Conservation (phyloP, 2,329 filamentous ascomycete genomes). For the Anthostomella pinea region DNA sequence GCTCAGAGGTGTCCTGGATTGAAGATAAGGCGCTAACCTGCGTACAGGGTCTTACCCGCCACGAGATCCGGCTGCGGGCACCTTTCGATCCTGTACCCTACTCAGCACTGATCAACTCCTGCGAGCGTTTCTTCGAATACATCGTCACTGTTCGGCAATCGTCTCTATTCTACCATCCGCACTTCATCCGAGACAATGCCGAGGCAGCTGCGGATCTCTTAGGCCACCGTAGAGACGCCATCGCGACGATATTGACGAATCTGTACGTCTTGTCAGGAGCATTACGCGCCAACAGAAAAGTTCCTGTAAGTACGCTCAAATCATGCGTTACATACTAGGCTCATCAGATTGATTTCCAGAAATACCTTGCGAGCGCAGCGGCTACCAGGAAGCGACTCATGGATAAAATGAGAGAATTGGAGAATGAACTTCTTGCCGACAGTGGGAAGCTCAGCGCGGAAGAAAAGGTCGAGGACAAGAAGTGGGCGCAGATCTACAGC, state of each 20-base stretch:
- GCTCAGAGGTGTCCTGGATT: neutral
- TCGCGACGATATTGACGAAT: constrained; percentile 56
- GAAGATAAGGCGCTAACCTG: constrained; percentile 6
- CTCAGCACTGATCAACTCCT: constrained; percentile 52
- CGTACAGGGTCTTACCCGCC: constrained; percentile 47
- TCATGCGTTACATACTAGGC: neutral
- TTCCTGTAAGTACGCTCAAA: constrained; percentile 41
- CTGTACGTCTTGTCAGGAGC: constrained; percentile 57
- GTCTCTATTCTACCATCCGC: constrained; percentile 55
- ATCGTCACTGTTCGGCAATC: constrained; percentile 57
- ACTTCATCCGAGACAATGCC: constrained; percentile 48
- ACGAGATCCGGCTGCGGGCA: constrained; percentile 56
- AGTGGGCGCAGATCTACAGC: constrained; percentile 57
- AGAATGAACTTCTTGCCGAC: constrained; percentile 35
- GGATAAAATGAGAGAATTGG: constrained; percentile 47
- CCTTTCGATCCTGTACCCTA: constrained; percentile 57
- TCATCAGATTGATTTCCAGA: constrained; percentile 24
- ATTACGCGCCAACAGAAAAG: constrained; percentile 46
- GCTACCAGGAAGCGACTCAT: constrained; percentile 51
- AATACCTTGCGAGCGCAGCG: constrained; percentile 56
- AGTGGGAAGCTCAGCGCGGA: constrained; percentile 22
- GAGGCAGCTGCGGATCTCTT: constrained; percentile 49
- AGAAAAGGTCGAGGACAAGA: constrained; percentile 37
- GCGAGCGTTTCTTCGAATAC: constrained; percentile 58
- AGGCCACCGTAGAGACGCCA: constrained; percentile 52